Percentiles rank a stretch among this genome's conserved stretches.
phyloP scores from a whole-genome alignment of 73 alveolate species.

The Stentor roeselii region DNA sequence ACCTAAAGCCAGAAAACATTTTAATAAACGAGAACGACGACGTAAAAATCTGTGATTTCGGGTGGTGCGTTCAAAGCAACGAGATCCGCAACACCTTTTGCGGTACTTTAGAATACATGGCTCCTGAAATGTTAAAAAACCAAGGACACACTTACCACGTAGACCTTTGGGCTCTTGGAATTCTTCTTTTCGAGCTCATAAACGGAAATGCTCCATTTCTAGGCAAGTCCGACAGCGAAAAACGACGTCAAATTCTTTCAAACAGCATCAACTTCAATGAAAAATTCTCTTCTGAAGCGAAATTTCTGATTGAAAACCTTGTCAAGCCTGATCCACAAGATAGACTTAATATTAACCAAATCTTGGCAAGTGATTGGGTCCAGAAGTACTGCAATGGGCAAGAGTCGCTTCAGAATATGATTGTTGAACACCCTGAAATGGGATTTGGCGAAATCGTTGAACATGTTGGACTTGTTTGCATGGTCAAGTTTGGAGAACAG shows the following conservation, averaged over 20 bases:
- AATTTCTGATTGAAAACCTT: neutral
- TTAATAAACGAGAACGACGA: constrained; percentile 61
- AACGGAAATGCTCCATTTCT: constrained; percentile 89
- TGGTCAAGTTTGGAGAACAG: neutral
- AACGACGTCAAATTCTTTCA: constrained; percentile 20
- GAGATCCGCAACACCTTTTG: constrained; percentile 85
- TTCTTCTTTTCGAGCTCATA: constrained; percentile 82
- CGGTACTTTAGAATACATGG: constrained; percentile 96
- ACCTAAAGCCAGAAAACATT: constrained; percentile 89
- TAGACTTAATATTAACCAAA: neutral
- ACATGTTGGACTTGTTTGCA: neutral
- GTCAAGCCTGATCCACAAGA: neutral
- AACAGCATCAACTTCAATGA: neutral
- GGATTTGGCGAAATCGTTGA: constrained; percentile 11
- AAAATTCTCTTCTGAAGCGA: neutral
- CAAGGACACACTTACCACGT: constrained; percentile 66
- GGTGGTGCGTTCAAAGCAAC: constrained; percentile 74
- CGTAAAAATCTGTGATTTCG: constrained; percentile 90
- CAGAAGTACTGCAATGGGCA: neutral
- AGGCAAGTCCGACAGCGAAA: neutral
- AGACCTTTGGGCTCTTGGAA: constrained; percentile 92
- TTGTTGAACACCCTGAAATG: neutral
- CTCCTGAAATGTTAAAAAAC: constrained; percentile 87
- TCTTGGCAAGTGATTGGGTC: neutral
- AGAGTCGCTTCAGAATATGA: neutral